phyloP scores from a whole-genome alignment of 2,329 filamentous ascomycete genomes.

The Colletotrichum sp. region DNA sequence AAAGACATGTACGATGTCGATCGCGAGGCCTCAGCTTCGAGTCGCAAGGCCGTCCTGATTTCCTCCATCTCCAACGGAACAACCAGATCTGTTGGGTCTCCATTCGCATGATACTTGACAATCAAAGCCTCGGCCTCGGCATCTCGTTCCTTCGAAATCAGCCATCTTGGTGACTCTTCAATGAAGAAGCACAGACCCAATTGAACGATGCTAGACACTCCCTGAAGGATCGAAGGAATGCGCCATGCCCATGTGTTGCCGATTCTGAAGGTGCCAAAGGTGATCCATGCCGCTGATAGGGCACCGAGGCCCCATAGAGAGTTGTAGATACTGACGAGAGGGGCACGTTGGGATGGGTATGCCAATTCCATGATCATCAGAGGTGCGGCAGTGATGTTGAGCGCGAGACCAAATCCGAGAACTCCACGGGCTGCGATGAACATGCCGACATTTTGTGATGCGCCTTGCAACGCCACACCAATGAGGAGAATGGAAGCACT shows the following conservation, averaged over 20 bases:
- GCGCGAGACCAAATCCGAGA: conserved; percentile 42
- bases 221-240: conserved; percentile 11
- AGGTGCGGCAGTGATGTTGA: conserved; percentile 26
- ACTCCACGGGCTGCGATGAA: conserved; percentile 45
- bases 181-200: conserved; percentile 19
- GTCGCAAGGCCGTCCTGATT: conserved; percentile 13
- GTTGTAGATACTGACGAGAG: conserved; percentile 11
- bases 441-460: conserved; percentile 48
- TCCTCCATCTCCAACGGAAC: conserved; percentile 40
- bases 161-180: conserved; percentile 37
- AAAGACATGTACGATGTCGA: conserved; percentile 24
- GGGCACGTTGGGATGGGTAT: conserved; percentile 8
- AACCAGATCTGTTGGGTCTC: conserved; percentile 50
- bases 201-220: conserved; percentile 3
- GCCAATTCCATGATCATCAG: conserved; percentile 17
- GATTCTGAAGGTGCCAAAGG: conserved; percentile 19
- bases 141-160: conserved; percentile 31
- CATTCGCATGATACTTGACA: conserved; percentile 54
- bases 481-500: conserved; percentile 36
- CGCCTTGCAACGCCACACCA: conserved; percentile 44
- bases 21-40: conserved; percentile 15
- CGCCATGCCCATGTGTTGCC: conserved; percentile 16
- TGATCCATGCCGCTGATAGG: conserved; percentile 23
- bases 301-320: conserved; percentile 18
- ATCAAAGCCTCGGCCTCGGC: conserved; percentile 36